A percentile compares a stretch with the other conserved stretches of the same genome.
Conservation (phyloP, 768 basidiomycete species). For the Nevesoporus exiguus region DNA sequence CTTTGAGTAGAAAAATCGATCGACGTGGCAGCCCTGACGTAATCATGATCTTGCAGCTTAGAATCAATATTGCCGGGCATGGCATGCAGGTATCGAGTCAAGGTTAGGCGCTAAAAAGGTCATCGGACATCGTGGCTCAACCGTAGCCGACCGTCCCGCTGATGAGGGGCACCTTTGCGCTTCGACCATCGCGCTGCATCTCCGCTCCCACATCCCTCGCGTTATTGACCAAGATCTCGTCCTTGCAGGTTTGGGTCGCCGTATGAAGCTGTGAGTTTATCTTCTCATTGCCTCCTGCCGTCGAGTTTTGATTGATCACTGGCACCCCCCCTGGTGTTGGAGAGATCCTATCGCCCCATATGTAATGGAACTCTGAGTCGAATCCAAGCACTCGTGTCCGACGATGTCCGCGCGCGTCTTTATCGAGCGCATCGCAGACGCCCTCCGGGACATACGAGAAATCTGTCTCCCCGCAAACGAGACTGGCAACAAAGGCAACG, state of each 20-base stretch:
- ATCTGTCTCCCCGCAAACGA: constrained; percentile 38
- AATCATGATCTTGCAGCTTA: too few relatives aligned
- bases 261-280: constrained; percentile 66
- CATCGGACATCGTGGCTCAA: too few relatives aligned
- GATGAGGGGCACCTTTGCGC: too few relatives aligned
- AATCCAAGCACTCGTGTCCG: constrained; percentile 73
- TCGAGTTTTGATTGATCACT: neutral
- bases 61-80: too few relatives aligned
- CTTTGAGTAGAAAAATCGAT: too few relatives aligned
- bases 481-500: constrained; percentile 1
- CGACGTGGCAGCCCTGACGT: too few relatives aligned
- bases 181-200: too few relatives aligned
- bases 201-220: neutral
- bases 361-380: constrained; percentile 88
- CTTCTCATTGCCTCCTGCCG: neutral
- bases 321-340: neutral
- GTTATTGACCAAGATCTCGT: constrained; percentile 7
- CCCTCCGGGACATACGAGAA: constrained; percentile 65
- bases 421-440: constrained; percentile 55
- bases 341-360: constrained; percentile 78
- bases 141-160: too few relatives aligned
- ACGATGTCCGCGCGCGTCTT: constrained; percentile 70
- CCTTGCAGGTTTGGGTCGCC: constrained; percentile 65
- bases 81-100: too few relatives aligned
- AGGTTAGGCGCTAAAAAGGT: too few relatives aligned